A percentile compares a stretch with the other conserved stretches of the same genome.
Evolutionary conservation across 31 red algal genomes (phyloP).

Genomic region (Asparagopsis taxiformis): DNA sequence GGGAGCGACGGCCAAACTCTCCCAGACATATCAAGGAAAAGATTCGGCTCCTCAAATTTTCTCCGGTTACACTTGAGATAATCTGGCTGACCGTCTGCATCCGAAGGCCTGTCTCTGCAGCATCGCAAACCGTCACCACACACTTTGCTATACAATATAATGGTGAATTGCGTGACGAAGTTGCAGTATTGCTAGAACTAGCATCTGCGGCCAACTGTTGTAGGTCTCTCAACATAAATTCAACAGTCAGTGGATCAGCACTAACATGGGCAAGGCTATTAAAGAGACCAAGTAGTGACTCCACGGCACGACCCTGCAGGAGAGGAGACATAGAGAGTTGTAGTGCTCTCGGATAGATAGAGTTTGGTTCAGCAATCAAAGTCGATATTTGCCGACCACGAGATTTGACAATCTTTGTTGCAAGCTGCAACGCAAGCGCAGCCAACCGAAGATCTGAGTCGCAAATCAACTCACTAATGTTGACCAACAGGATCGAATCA

Average conservation of each 20-base stretch:
- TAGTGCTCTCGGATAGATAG: constrained; percentile 55
- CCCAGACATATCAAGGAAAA: constrained; percentile 67
- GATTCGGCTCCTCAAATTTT: constrained; percentile 44
- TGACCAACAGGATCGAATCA: constrained; percentile 39
- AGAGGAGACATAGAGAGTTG: constrained; percentile 55
- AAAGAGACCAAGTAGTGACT: constrained; percentile 51
- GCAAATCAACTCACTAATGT: constrained; percentile 63
- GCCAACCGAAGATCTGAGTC: constrained; percentile 65
- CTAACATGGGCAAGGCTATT: constrained; percentile 38
- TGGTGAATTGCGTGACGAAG: constrained; percentile 29
- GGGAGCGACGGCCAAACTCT: constrained; percentile 74
- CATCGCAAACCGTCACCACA: constrained; percentile 60
- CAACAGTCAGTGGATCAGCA: constrained; percentile 31
- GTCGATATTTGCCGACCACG: constrained; percentile 21
- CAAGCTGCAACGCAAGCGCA: constrained; percentile 46
- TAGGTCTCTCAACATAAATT: constrained; percentile 50
- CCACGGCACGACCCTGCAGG: constrained; percentile 68
- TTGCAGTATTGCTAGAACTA: constrained; percentile 17
- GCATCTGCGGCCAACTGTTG: constrained; percentile 12
- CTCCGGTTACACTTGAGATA: constrained; percentile 31
- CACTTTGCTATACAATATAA: constrained; percentile 74
- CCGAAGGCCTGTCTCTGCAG: constrained; percentile 25
- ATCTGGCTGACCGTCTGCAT: constrained; percentile 36
- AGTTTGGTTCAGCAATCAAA: constrained; percentile 13
- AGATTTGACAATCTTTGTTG: constrained; percentile 46